A percentile compares a stretch with the other conserved stretches of the same genome.
These are phyloP conservation scores for Stemphylium vesicarium DNA, from an alignment of 2,329 filamentous ascomycete genomes.

Conservation along the genomic window DNA sequence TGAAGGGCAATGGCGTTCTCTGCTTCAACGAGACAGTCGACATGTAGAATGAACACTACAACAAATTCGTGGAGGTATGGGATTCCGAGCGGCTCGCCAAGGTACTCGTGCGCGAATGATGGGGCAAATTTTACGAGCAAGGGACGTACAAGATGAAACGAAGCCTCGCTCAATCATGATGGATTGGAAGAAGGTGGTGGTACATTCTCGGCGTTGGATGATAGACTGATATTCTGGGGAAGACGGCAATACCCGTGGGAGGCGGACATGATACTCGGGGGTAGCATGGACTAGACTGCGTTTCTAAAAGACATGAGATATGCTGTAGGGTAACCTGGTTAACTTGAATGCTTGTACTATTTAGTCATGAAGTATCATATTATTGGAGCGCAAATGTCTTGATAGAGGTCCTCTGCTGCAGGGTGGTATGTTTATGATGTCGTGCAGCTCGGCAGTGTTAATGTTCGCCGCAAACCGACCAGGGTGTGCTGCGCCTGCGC, in stretches of 20 bases:
- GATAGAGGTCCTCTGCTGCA: no score
- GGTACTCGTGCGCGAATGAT: not conserved
- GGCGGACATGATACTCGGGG: not conserved
- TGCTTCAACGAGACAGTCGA: conserved; percentile 89
- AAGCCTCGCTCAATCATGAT: not conserved
- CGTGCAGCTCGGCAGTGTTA: conserved; percentile 14
- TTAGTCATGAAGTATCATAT: not conserved
- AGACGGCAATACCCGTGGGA: conserved; percentile 1
- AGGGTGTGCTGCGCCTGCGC: conserved; percentile 14
- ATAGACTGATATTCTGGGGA: not conserved
- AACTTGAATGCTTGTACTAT: not conserved
- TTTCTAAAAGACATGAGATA: no score
- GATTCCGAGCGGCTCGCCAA: not conserved
- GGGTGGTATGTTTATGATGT: no score
- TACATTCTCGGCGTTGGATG: conserved; percentile 7
- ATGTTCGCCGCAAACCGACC: conserved; percentile 11
- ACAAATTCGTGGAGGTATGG: not conserved
- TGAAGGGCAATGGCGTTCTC: conserved; percentile 85
- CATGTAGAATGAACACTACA: conserved; percentile 36
- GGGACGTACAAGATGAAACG: not conserved
- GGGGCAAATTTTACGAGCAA: not conserved
- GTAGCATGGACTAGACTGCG: not conserved
- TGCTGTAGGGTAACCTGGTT: not conserved
- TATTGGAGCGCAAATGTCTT: not conserved
- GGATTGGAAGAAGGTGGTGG: not conserved